These are phyloP conservation scores for Microdochium nivale DNA, from an alignment of 2,329 filamentous ascomycete species.

Conservation along the genomic window DNA sequence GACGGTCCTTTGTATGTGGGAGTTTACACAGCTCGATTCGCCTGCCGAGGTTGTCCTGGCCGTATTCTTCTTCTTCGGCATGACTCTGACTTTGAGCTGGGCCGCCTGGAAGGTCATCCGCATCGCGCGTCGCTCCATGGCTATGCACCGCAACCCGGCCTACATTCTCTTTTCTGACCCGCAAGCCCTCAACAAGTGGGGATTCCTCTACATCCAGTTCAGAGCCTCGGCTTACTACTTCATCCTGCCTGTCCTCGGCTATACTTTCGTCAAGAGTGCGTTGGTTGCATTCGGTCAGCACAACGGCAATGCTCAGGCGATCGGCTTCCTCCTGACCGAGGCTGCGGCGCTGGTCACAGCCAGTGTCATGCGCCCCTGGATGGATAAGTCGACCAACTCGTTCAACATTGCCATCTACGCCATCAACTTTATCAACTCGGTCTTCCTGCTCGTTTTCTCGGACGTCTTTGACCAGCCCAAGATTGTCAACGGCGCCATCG, in stretches of 20 bases:
- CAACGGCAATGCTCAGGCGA: constrained; percentile 59
- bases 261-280: constrained; percentile 70
- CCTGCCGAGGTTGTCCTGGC: constrained; percentile 71
- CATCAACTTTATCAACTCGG: constrained; percentile 73
- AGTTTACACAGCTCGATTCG: constrained; percentile 71
- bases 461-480: constrained; percentile 69
- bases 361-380: constrained; percentile 75
- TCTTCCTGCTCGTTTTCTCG: constrained; percentile 78
- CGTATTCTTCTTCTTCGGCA: constrained; percentile 70
- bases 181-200: constrained; percentile 81
- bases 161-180: constrained; percentile 88
- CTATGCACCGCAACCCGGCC: constrained; percentile 83
- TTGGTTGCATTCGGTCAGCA: constrained; percentile 70
- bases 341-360: constrained; percentile 61
- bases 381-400: constrained; percentile 89
- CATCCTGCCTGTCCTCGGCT: constrained; percentile 64
- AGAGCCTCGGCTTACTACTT: constrained; percentile 85
- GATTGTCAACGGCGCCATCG: constrained; percentile 73
- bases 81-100: constrained; percentile 65
- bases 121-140: constrained; percentile 70
- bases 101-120: constrained; percentile 75
- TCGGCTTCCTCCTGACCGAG: constrained; percentile 71
- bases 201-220: constrained; percentile 85
- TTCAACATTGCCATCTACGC: constrained; percentile 82
- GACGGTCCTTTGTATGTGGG: constrained; percentile 77